Base-by-base conservation (phyloP, 2,329 filamentous ascomycete species). In the Alternaria solani region DNA sequence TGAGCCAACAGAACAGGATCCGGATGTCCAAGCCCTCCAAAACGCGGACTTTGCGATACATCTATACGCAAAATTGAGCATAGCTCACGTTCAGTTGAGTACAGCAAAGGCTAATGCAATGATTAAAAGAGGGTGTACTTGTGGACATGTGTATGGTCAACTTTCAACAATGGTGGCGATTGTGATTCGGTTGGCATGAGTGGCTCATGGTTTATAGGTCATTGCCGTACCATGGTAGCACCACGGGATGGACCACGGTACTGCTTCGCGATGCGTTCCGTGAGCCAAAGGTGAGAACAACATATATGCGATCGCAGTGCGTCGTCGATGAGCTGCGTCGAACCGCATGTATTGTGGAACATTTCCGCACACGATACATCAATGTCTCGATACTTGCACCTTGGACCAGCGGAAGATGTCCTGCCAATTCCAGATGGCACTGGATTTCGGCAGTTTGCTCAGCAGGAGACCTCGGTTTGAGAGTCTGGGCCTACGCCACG, bases 401-500 rank as follows among this genome's bases (percentile, higher is more conserved):
- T 28, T 34, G 32, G 26, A 42, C 16, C 43, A 56, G 38, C 57
- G 43, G 51, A 59, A 49, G 28, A 48, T 44, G 51, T 25, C 51
- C 44, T 51, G 46, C 46, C 48, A 38, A 53, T 39, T 20, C 28
- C 43, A 7, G 25, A 46, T 57, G 54, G 53, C 53, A 60, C 16
- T 46, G 48, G 18, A 28, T 20, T 38, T 44, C 57, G 55, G 57
- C 47, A 61, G 51, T 28, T 53, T 32, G 11, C 23, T 26, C 32
- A 47, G 39, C 38, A 44, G 16, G 12, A 44, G n/a, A 6, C n/a
- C 30, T 43, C 18, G 16, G 18, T 23, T 52, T 12, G 47, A 58
- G 46, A 51, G 44, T 66, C 63, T 62, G 43, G 61, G 55, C 61
- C 42, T 20, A 55, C 48, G 63, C 61, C 61, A 57, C 46, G 52